Percentiles rank a stretch among this genome's conserved stretches.
These are phyloP conservation scores for Alternaria angustiovoidea DNA, from an alignment of 2,329 filamentous ascomycete genomes.

Conservation along the genomic window DNA sequence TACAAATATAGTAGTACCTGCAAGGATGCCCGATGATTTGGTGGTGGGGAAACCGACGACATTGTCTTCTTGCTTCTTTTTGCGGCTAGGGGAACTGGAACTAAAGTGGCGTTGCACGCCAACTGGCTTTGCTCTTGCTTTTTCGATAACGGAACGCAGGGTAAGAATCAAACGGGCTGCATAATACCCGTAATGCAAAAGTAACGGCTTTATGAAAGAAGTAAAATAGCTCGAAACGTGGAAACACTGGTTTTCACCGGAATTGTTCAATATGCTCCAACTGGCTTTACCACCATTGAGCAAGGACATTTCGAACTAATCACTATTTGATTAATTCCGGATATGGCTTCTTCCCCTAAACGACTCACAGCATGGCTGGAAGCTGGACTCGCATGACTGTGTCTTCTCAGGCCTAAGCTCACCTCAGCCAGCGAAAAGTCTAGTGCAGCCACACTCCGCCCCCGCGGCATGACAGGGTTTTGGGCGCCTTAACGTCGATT, in stretches of 20 bases:
- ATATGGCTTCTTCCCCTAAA: background rate
- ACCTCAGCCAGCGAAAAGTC: background rate
- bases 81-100: background rate
- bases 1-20: background rate
- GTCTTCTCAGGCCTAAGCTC: background rate
- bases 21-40: background rate
- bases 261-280: background rate
- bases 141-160: conserved; percentile 1
- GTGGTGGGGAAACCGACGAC: conserved; percentile 1
- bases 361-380: background rate
- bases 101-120: background rate
- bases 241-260: background rate
- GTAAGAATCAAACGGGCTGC: conserved; percentile 4
- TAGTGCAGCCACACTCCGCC: background rate
- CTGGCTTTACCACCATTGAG: background rate
- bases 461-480: background rate
- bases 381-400: background rate
- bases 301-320: background rate
- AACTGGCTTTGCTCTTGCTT: background rate
- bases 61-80: conserved; percentile 1
- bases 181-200: conserved; percentile 3
- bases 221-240: background rate
- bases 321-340: background rate
- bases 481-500: conserved; percentile 1
- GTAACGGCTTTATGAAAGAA: conserved; percentile 5